Percentiles rank a stretch among this genome's conserved stretches.
Conservation (phyloP, 2,329 filamentous ascomycete species). For the Saccharata proteae region DNA sequence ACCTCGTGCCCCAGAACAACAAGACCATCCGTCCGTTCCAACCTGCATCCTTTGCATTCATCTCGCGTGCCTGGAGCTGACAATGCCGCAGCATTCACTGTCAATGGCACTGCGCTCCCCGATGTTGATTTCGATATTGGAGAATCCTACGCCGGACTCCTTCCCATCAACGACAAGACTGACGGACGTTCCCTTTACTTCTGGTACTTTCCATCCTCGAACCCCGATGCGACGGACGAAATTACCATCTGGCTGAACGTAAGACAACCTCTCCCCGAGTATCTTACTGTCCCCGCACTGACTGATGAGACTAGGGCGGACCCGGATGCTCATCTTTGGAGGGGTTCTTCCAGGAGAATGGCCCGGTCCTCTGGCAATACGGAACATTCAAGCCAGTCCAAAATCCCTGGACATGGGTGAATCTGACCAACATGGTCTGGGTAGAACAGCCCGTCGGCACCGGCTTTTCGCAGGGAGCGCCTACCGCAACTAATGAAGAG, state of each 20-base stretch:
- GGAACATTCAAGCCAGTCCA: conserved; percentile 40
- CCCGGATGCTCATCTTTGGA: conserved; percentile 43
- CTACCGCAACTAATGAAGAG: conserved; percentile 36
- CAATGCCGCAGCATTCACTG: no score
- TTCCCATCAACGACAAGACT: conserved; percentile 42
- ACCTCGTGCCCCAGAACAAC: conserved; percentile 29
- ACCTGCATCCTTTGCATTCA: no score
- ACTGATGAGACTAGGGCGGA: conserved; percentile 17
- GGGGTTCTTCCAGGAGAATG: conserved; percentile 65
- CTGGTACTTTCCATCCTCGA: conserved; percentile 42
- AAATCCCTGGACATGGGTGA: conserved; percentile 60
- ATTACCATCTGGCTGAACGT: conserved; percentile 37
- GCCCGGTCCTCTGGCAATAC: conserved; percentile 42
- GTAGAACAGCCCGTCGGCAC: conserved; percentile 38
- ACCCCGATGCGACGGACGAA: conserved; percentile 35
- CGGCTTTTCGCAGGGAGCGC: conserved; percentile 30
- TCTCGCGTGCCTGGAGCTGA: no score
- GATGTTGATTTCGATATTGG: conserved; percentile 39
- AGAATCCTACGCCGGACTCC: conserved; percentile 51
- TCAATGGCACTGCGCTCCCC: conserved; percentile 33
- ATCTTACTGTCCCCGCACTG: conserved; percentile 1
- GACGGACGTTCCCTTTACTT: conserved; percentile 42
- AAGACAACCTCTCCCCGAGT: no score
- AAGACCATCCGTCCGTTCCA: conserved; percentile 27
- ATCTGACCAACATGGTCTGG: conserved; percentile 30